A percentile compares a stretch with the other conserved stretches of the same genome.
These are phyloP conservation scores for Dryadomyces quercivorus DNA, from an alignment of 2,329 filamentous ascomycete genomes.

Conservation along the genomic window DNA sequence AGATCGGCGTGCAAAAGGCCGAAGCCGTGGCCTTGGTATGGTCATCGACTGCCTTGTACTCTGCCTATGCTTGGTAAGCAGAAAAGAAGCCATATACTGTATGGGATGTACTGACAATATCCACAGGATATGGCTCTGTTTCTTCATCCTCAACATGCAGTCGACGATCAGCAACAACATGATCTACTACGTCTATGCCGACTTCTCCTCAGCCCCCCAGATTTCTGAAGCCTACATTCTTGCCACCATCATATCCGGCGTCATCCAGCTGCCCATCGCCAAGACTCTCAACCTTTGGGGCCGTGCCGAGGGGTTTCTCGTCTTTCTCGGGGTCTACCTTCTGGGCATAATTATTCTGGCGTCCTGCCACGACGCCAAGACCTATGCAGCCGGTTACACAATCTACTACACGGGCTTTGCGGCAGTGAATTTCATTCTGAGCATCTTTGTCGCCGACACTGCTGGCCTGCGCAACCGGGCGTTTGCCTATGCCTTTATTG, in stretches of 20 bases:
- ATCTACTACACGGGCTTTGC: constrained; percentile 47
- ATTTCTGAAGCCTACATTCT: constrained; percentile 41
- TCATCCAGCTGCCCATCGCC: constrained; percentile 51
- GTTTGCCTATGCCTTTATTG: constrained; percentile 48
- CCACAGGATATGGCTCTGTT: constrained; percentile 23
- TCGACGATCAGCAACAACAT: constrained; percentile 24
- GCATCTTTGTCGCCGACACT: constrained; percentile 54
- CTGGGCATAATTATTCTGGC: constrained; percentile 52
- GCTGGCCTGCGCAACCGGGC: constrained; percentile 52
- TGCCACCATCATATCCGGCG: constrained; percentile 39
- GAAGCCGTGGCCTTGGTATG: constrained; percentile 33
- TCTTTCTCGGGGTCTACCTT: constrained; percentile 38
- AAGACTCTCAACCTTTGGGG: constrained; percentile 58
- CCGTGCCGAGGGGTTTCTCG: constrained; percentile 46
- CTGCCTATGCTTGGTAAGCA: constrained; percentile 30
- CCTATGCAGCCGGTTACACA: constrained; percentile 50
- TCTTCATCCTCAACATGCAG: constrained; percentile 14
- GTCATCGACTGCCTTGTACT: constrained; percentile 25
- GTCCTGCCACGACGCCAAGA: constrained; percentile 42
- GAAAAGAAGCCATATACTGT: too few relatives aligned
- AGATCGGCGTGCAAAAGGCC: constrained; percentile 34
- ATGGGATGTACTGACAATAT: background rate
- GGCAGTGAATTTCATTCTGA: constrained; percentile 26
- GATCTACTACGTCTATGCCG: constrained; percentile 36
- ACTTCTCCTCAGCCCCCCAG: constrained; percentile 39